Evolutionary conservation across 768 basidiomycete species (phyloP).

Genomic region (Lepiota venenata): DNA sequence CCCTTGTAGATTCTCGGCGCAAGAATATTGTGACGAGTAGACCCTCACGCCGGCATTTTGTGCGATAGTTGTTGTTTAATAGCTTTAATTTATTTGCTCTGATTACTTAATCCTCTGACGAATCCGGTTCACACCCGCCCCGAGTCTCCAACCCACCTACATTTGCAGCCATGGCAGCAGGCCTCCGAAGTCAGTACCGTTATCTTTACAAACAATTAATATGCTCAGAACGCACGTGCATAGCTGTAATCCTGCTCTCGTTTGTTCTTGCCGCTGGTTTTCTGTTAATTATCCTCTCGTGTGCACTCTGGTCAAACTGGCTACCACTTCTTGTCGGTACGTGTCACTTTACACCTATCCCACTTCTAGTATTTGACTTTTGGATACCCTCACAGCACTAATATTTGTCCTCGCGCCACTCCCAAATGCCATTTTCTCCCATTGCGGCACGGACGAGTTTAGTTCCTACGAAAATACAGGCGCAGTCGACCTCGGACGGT

Average conservation of each 20-base stretch:
- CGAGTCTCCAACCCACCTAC: constrained; percentile 9
- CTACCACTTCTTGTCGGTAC: constrained; percentile 92
- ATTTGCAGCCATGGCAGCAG: constrained; percentile 50
- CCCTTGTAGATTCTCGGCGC: constrained; percentile 24
- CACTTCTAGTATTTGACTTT: not conserved
- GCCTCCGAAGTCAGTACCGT: constrained; percentile 60
- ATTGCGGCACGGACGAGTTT: constrained; percentile 90
- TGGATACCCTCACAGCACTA: constrained; percentile 55
- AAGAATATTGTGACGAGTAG: constrained; percentile 3
- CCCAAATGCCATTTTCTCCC: constrained; percentile 92
- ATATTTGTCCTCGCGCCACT: constrained; percentile 95
- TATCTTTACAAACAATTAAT: not conserved
- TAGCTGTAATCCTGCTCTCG: constrained; percentile 94
- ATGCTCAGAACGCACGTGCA: not conserved
- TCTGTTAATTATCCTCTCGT: constrained; percentile 94
- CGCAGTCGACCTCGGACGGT: constrained; percentile 86
- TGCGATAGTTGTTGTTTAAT: not conserved
- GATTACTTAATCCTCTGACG: not conserved
- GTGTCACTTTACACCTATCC: constrained; percentile 24
- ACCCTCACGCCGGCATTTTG: constrained; percentile 6
- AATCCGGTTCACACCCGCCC: not conserved
- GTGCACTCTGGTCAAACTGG: constrained; percentile 97
- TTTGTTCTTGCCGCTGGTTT: constrained; percentile 99
- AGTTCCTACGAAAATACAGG: constrained; percentile 68
- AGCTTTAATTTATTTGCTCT: too few relatives aligned